Base-by-base conservation (phyloP, 129 eudicot genomes). In the Helichrysum umbraculigerum region DNA sequence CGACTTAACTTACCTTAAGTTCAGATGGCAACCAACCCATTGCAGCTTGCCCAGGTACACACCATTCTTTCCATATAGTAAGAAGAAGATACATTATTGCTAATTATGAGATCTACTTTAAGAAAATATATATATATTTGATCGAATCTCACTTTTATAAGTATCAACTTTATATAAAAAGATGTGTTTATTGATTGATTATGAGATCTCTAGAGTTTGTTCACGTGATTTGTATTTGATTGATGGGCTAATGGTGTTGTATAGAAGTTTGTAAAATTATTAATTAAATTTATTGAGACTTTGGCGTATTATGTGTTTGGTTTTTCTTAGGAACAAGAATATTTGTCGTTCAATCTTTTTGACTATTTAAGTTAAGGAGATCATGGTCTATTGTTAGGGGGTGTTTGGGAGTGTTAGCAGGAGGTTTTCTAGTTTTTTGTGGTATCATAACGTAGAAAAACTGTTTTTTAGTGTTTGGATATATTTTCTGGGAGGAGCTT, bases 1-100 rank as follows among this genome's bases (percentile, higher is more conserved):
- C 5, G 81, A 89, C 81, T 80, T 22, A 6, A 66, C 76, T 58
- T 89, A 84, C 54, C 88, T 89, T 4, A 87, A 79, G 29, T 89
- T 66, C 47, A 78, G 89, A 66, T 89, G 96, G 96, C 89, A 87
- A 51, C 91, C 96, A 33, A 66, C 54, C 3, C 74, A 47, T 7
- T 89, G 91, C 72, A 28, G 70, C 75, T 50, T 87, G 60, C 91
- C 96, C 71, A 80, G 86, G 96, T 89, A 76, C 8, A 76, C 8
- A 14, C 69, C 3, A 0, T 16, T 62, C 30, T 0, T 25, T 25
- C 28, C 28, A 25, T 25, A 25, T 25, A 25, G 28, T 25, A 25
- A 25, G 28, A 25, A 25, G 28, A 25, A 25, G 0, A 25, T 25
- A 25, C 28, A 25, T 25, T 25, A 28, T 22, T 61, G 66, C 6